Conservation (phyloP, 495 filamentous ascomycete genomes). For the Penicillium egyptiacum region DNA sequence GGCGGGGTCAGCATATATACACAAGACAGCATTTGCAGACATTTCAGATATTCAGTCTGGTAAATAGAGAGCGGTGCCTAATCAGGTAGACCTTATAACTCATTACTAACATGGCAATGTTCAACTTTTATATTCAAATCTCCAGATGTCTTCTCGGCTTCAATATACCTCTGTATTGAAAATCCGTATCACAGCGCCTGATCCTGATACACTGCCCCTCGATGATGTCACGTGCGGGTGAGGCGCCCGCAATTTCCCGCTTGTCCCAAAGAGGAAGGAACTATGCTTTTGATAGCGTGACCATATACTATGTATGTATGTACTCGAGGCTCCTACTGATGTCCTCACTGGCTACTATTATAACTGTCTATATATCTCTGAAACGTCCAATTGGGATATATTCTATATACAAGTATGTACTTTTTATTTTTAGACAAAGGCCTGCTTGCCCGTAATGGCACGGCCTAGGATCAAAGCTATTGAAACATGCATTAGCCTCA, state of each 20-base stretch:
- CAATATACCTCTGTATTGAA: slow-evolving; percentile 8
- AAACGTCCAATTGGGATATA: not conserved
- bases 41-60: not conserved
- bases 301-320: not conserved
- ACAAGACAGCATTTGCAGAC: not conserved
- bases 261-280: slow-evolving; percentile 23
- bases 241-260: slow-evolving; percentile 20
- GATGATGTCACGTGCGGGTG: slow-evolving; percentile 37
- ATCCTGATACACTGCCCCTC: slow-evolving; percentile 20
- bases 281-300: slow-evolving; percentile 2
- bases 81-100: not conserved
- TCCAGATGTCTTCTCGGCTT: not conserved
- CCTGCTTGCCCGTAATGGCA: slow-evolving; percentile 69
- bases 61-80: not conserved
- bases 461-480: slow-evolving; percentile 66
- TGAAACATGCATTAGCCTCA: slow-evolving; percentile 18
- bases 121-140: not conserved
- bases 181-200: not conserved
- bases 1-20: not conserved
- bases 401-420: slow-evolving; percentile 11
- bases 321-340: not conserved
- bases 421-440: slow-evolving; percentile 52
- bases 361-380: not conserved
- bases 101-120: too few species aligned
- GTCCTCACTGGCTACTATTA: not conserved